Conservation (phyloP, 2,329 filamentous ascomycete species). For the Seiridium unicorne region DNA sequence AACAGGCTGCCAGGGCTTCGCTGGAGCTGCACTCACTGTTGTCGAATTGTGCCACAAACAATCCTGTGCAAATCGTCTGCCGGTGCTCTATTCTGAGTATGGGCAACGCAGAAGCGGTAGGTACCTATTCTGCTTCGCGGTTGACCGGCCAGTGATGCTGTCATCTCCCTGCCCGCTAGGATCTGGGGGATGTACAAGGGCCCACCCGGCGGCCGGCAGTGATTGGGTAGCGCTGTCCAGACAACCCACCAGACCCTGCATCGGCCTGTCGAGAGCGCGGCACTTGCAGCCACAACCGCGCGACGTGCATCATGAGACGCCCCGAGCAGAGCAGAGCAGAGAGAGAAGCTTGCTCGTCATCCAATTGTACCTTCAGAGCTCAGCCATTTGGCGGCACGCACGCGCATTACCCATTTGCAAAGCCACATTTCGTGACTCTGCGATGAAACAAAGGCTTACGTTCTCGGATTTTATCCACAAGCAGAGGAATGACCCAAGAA, state of each 20-base stretch:
- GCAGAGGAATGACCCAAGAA: too few species aligned
- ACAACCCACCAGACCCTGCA: not conserved
- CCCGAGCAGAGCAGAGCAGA: not conserved
- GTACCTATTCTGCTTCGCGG: not conserved
- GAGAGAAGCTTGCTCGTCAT: not conserved
- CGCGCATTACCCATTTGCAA: not conserved
- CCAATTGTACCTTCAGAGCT: not conserved
- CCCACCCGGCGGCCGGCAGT: not conserved
- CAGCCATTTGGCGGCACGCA: not conserved
- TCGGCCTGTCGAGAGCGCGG: not conserved
- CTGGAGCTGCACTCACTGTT: too few species aligned
- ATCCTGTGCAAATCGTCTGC: too few species aligned
- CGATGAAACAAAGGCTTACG: too few species aligned
- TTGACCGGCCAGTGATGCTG: not conserved
- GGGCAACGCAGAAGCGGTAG: too few species aligned
- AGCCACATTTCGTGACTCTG: not conserved
- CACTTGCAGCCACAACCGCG: not conserved
- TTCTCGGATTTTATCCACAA: too few species aligned
- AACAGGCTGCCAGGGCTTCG: too few species aligned
- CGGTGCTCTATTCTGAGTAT: too few species aligned
- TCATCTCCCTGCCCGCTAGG: not conserved
- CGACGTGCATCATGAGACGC: not conserved
- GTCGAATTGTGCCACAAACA: too few species aligned
- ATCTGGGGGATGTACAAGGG: not conserved
- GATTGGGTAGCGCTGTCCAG: not conserved